Evolutionary conservation across 495 filamentous ascomycete species (phyloP).

Genomic region (Penicillium ucsense): DNA sequence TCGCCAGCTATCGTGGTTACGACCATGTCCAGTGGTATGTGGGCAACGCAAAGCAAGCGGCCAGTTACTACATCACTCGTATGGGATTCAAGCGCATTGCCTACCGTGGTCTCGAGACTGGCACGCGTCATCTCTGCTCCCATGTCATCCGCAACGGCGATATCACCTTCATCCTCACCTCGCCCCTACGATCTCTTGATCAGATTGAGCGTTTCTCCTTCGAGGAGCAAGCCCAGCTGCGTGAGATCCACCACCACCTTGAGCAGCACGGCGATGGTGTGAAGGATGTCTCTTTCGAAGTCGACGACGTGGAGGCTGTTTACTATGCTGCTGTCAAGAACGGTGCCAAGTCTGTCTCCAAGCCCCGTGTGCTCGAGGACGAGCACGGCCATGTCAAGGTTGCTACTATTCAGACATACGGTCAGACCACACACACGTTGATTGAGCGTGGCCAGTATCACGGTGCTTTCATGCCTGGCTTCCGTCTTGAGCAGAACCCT

Average conservation of each 20-base stretch:
- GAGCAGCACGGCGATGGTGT: slow-evolving; percentile 81
- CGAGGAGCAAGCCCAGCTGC: slow-evolving; percentile 49
- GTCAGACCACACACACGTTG: slow-evolving; percentile 84
- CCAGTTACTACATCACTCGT: slow-evolving; percentile 72
- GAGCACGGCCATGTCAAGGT: slow-evolving; percentile 48
- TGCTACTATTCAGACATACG: slow-evolving; percentile 78
- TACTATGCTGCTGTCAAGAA: slow-evolving; percentile 58
- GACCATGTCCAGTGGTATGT: slow-evolving; percentile 91
- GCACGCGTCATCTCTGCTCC: slow-evolving; percentile 61
- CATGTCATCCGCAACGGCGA: slow-evolving; percentile 71
- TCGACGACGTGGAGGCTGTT: slow-evolving; percentile 70
- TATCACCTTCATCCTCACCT: slow-evolving; percentile 76
- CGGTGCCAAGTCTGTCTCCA: slow-evolving; percentile 55
- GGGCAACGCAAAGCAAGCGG: slow-evolving; percentile 90
- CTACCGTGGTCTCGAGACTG: slow-evolving; percentile 80
- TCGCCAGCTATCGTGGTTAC: slow-evolving; percentile 65
- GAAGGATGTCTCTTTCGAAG: slow-evolving; percentile 85
- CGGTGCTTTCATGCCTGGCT: slow-evolving; percentile 76
- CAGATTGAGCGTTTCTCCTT: slow-evolving; percentile 35
- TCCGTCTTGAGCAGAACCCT: slow-evolving; percentile 35
- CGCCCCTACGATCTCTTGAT: slow-evolving; percentile 57
- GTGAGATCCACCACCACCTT: slow-evolving; percentile 65
- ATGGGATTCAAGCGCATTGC: slow-evolving; percentile 76
- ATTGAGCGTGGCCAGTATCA: slow-evolving; percentile 56
- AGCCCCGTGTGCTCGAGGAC: slow-evolving; percentile 39